Evolutionary conservation across 768 basidiomycete species (phyloP).

Genomic region (Boletus rubropictus): DNA sequence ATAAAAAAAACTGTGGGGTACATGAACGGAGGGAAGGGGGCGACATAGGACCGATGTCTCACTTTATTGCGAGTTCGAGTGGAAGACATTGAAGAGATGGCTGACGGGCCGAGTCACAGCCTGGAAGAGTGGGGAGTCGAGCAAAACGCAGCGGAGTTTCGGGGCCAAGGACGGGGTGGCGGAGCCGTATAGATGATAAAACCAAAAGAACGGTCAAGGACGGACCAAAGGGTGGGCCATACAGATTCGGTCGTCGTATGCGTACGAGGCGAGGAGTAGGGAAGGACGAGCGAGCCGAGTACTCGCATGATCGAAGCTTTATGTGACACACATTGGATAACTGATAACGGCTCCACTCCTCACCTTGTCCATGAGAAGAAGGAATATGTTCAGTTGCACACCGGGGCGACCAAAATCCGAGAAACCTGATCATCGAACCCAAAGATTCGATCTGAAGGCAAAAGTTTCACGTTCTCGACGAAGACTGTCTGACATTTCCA

Average conservation of each 20-base stretch:
- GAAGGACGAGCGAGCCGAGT: neutral
- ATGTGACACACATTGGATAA: constrained; percentile 14
- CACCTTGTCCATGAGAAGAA: constrained; percentile 27
- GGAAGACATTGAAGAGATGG: constrained; percentile 9
- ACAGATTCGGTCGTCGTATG: constrained; percentile 19
- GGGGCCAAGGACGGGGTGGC: neutral
- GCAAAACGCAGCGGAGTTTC: neutral
- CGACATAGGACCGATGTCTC: neutral
- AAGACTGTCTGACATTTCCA: neutral
- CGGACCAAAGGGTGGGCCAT: neutral
- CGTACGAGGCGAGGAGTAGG: constrained; percentile 15
- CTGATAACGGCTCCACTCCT: constrained; percentile 8
- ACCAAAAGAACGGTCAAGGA: neutral
- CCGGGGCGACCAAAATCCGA: neutral
- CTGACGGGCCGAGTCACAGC: neutral
- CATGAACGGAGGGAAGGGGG: neutral
- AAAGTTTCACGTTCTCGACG: neutral
- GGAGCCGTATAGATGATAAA: neutral
- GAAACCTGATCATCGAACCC: neutral
- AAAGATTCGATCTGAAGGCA: neutral
- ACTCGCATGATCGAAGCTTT: constrained; percentile 15
- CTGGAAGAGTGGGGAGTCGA: neutral
- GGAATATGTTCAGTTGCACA: neutral
- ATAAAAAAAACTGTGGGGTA: constrained; percentile 17
- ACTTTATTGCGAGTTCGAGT: constrained; percentile 21